These are phyloP conservation scores for Cercospora sesami DNA, from an alignment of 2,329 filamentous ascomycete genomes.

Conservation along the genomic window DNA sequence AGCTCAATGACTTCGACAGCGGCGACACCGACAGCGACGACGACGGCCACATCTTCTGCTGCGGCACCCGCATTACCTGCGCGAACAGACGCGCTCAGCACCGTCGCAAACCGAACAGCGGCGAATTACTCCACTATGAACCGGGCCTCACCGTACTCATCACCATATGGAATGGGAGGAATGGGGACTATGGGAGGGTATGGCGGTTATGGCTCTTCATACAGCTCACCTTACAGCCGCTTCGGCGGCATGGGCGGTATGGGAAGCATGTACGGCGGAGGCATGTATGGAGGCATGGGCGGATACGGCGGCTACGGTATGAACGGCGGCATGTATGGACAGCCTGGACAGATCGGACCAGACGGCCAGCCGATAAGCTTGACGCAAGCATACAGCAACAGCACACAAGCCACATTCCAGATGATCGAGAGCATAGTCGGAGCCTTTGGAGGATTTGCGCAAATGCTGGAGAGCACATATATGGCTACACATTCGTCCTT, in stretches of 20 bases:
- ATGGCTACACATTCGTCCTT: slow-evolving; percentile 99
- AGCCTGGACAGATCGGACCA: slow-evolving; percentile 54
- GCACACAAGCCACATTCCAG: slow-evolving; percentile 94
- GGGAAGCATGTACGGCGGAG: slow-evolving; percentile 21
- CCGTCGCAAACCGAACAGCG: slow-evolving; percentile 83
- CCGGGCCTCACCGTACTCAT: slow-evolving; percentile 46
- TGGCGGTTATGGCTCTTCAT: slow-evolving; percentile 37
- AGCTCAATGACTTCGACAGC: slow-evolving; percentile 39
- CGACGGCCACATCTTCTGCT: slow-evolving; percentile 43
- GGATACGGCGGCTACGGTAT: slow-evolving; percentile 38
- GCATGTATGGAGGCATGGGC: slow-evolving; percentile 20
- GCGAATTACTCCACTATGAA: slow-evolving; percentile 66
- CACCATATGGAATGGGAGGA: slow-evolving; percentile 55
- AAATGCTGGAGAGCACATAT: slow-evolving; percentile 99
- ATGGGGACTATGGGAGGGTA: slow-evolving; percentile 44
- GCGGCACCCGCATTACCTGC: slow-evolving; percentile 72
- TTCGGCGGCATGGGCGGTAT: slow-evolving; percentile 47
- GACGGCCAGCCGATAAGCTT: slow-evolving; percentile 85
- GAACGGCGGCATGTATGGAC: slow-evolving; percentile 38
- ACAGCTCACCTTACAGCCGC: slow-evolving; percentile 50
- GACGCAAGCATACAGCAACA: slow-evolving; percentile 92
- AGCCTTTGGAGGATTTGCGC: slow-evolving; percentile 94
- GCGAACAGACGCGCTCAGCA: slow-evolving; percentile 73
- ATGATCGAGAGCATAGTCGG: slow-evolving; percentile 97
- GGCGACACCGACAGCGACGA: slow-evolving; percentile 44